Conservation (phyloP, 768 basidiomycete genomes). For the Mycena vitilis region DNA sequence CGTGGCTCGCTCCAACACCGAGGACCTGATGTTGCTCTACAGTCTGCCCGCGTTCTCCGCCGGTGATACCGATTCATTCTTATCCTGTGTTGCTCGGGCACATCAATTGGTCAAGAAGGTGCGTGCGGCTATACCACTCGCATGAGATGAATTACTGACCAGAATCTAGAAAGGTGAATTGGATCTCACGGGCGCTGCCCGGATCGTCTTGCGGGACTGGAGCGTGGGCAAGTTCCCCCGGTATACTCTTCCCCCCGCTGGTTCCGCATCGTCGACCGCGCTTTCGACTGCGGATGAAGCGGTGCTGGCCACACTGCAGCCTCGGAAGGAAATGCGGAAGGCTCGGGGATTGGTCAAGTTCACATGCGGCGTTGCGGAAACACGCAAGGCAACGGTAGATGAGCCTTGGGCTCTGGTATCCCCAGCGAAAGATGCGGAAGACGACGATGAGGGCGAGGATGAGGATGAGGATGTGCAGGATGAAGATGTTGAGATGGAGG, state of each 20-base stretch:
- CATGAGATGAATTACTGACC: slow-evolving; percentile 19
- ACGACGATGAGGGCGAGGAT: slow-evolving; percentile 51
- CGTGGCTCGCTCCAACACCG: slow-evolving; percentile 71
- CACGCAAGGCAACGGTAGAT: slow-evolving; percentile 52
- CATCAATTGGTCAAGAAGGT: slow-evolving; percentile 85
- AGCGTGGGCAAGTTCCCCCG: slow-evolving; percentile 76
- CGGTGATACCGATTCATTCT: slow-evolving; percentile 78
- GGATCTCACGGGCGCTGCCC: slow-evolving; percentile 81
- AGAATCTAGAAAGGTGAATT: slow-evolving; percentile 71
- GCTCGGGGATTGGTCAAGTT: slow-evolving; percentile 69
- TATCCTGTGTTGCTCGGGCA: slow-evolving; percentile 80
- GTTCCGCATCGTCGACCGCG: slow-evolving; percentile 28
- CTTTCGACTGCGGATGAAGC: slow-evolving; percentile 60
- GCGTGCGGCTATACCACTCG: slow-evolving; percentile 27
- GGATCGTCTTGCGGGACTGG: slow-evolving; percentile 89
- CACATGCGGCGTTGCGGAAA: slow-evolving; percentile 48
- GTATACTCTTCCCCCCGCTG: slow-evolving; percentile 69
- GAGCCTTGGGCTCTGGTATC: slow-evolving; percentile 58
- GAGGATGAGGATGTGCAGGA: slow-evolving; percentile 54
- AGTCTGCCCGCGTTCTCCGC: slow-evolving; percentile 81
- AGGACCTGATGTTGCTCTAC: slow-evolving; percentile 93
- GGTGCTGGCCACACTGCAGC: slow-evolving; percentile 59
- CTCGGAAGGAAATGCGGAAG: slow-evolving; percentile 78
- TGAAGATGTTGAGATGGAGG: slow-evolving; percentile 51
- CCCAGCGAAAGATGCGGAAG: slow-evolving; percentile 49